Evolutionary conservation across 805 yeast genomes (phyloP).

Genomic region (Teunomyces lycoperdinae): DNA sequence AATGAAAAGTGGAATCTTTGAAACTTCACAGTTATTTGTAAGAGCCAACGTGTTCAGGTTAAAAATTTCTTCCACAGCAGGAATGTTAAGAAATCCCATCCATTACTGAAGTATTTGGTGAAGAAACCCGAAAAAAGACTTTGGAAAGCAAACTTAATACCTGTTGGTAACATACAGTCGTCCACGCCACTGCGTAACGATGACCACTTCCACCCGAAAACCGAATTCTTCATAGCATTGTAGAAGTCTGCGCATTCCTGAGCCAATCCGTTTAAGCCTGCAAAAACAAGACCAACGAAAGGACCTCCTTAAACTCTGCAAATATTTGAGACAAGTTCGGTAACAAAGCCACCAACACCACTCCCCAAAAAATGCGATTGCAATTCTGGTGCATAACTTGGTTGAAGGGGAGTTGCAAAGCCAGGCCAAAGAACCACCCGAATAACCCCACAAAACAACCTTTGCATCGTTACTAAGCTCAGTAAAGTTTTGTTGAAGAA

Average conservation of each 20-base stretch:
- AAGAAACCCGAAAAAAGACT: neutral
- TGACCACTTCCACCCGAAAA: conserved; percentile 4
- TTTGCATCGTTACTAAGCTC: conserved; percentile 15
- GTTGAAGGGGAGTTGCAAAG: conserved; percentile 23
- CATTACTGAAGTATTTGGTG: neutral
- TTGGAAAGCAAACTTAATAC: neutral
- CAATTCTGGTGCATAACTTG: conserved; percentile 22
- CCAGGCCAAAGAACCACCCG: conserved; percentile 25
- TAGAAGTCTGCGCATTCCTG: conserved; percentile 27
- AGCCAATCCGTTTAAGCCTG: conserved; percentile 28
- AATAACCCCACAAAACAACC: conserved; percentile 20
- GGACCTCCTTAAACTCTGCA: conserved; percentile 20
- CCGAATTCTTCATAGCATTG: neutral
- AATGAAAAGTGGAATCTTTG: conserved; percentile 10
- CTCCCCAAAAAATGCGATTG: conserved; percentile 20
- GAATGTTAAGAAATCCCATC: neutral
- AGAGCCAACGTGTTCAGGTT: neutral
- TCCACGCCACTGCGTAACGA: neutral
- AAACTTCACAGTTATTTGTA: neutral
- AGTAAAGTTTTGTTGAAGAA: conserved; percentile 9
- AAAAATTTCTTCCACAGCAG: neutral
- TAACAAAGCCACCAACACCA: conserved; percentile 35
- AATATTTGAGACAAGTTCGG: conserved; percentile 26
- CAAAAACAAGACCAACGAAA: conserved; percentile 27
- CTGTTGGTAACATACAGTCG: neutral